Base-by-base conservation (phyloP, 768 basidiomycete species). In the Boletus huronensis region DNA sequence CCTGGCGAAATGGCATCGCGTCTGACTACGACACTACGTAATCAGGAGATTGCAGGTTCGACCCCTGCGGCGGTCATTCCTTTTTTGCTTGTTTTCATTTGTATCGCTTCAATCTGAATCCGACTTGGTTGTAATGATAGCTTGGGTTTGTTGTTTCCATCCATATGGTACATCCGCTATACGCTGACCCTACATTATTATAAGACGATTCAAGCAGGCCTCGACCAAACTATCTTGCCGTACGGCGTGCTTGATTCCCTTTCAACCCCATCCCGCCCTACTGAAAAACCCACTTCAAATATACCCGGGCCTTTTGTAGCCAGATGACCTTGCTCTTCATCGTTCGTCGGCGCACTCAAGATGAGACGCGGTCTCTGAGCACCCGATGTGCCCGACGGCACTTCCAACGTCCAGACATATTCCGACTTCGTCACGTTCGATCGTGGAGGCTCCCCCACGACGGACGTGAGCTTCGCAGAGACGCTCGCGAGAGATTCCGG, bases 11-110 rank as follows among this genome's bases (percentile, higher is more conserved):
- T 88, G 87, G 87, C 85, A 89, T 87, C 87, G 87, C 87, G 87
- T 88, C 85, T 89, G 87, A 88, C 87, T 88, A 87, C 87, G 87
- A 87, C 23, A 6, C 21, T 9, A 39, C 6, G 57, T 63, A 59
- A 88, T 88, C 88, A 89, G 86, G 87, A 89, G 87, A 88, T 88
- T 88, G 87, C 85, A 89, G 86, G 87, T 89, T 89, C 87, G 85
- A 89, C 80, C 81, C 86, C 85, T 89, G 66, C 67, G 67, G 67
- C 48, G 67, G 64, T 67, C 67, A 67, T 55, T 32, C 2, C 3
- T 10, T 1, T 19, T 46, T 19, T 21, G 2, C 11, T 28, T 49
- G 46, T 25, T 48, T 42, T 50, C 34, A 31, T 26, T 26, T 19
- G 13, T 14, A 2, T n/a, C 5, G 25, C 6, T 16, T 2, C 3